Evolutionary conservation across 139 green algal species (phyloP), one percentile per base, ranked within the genome.

Genomic region (Closterium sp.): DNA sequence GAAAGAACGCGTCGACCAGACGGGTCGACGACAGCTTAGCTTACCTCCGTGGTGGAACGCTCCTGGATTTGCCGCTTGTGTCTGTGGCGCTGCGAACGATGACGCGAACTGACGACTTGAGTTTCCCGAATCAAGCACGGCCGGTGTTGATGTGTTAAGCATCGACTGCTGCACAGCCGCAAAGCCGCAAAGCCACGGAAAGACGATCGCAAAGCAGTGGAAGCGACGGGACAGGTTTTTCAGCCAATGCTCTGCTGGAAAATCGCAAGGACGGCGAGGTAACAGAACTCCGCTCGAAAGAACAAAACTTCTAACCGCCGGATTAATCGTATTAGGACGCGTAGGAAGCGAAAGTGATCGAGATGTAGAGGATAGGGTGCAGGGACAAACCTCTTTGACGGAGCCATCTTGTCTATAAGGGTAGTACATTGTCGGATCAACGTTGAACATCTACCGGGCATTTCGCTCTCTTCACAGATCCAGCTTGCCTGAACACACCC

Each of bases 21-120:
- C 55, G 12, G 7, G 55, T 76, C 16, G 55, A 76, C 55, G 55
- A 76, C 16, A 76, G 55, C 55, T 76, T 19, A 76, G 55, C 55
- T 76, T 86, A 92, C 89, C 89, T 92, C 89, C 89, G 89, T 92
- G 89, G 84, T 92, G 89, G 89, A 92, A 92, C 28, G 35, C 89
- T 33, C 36, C 38, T 85, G 89, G 84, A 85, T 92, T 92, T 83
- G 85, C 89, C 33, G 85, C 86, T 92, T 91, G 86, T 33, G 86
- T 84, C 89, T 92, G 89, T 84, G 89, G 35, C 87, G 89, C 38
- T 81, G 87, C 89, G 87, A 92, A 92, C 30, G 89, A 92, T 55
- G 89, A 92, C 19, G 89, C 89, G 87, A 92, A 92, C 25, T 38
- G 86, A 23, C 89, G 55, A 55, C 85, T 83, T 25, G 85, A 76